Evolutionary conservation across 2,329 filamentous ascomycete genomes (phyloP).

Genomic region (Lecanicillium sp.): DNA sequence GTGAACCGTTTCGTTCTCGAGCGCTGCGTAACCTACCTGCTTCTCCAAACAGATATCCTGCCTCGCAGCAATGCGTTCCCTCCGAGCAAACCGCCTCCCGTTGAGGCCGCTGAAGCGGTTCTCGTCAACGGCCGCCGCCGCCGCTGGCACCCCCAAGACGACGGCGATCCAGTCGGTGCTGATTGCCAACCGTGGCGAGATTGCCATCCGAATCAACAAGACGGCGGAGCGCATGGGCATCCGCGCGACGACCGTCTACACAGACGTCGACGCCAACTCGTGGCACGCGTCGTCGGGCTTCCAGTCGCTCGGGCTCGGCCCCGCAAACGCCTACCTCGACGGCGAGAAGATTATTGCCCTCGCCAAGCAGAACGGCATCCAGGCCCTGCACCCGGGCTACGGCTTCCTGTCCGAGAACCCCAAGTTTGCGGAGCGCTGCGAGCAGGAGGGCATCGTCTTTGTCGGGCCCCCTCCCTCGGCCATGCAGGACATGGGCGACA

Average conservation of each 20-base stretch:
- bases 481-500: slow-evolving; percentile 87
- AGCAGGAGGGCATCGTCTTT: slow-evolving; percentile 84
- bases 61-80: slow-evolving; percentile 41
- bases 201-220: slow-evolving; percentile 83
- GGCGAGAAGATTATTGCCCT: slow-evolving; percentile 86
- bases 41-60: neutral
- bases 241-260: slow-evolving; percentile 89
- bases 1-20: neutral
- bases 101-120: slow-evolving; percentile 35
- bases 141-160: slow-evolving; percentile 22
- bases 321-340: slow-evolving; percentile 82
- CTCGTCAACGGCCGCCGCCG: slow-evolving; percentile 24
- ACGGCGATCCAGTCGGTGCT: slow-evolving; percentile 69
- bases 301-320: slow-evolving; percentile 75
- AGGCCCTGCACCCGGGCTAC: slow-evolving; percentile 92
- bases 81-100: slow-evolving; percentile 42
- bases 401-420: slow-evolving; percentile 95
- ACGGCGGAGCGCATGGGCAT: slow-evolving; percentile 87
- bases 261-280: slow-evolving; percentile 76
- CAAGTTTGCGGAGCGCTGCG: slow-evolving; percentile 78
- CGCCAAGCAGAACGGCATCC: slow-evolving; percentile 77
- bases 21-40: neutral
- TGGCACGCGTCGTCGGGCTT: slow-evolving; percentile 85
- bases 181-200: slow-evolving; percentile 95
- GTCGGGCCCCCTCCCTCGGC: slow-evolving; percentile 83